A percentile compares a stretch with the other conserved stretches of the same genome.
Evolutionary conservation across 2,329 filamentous ascomycete genomes (phyloP).

Genomic region (Grosmannia huntii): DNA sequence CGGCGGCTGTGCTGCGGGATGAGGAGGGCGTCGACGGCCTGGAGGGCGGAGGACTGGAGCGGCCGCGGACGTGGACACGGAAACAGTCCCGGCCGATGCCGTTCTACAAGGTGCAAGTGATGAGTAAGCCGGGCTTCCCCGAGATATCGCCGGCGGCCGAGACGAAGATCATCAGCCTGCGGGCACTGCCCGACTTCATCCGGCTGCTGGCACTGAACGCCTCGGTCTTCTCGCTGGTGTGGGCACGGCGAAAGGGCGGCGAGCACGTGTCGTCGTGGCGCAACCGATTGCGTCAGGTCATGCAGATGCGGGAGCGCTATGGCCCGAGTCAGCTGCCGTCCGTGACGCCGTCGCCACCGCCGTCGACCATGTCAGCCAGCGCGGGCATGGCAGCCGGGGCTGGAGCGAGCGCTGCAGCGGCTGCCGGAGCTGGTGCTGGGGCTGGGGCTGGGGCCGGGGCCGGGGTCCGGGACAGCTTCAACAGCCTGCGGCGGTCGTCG

Average conservation of each 20-base stretch:
- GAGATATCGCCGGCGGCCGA: constrained; percentile 83
- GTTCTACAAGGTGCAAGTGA: constrained; percentile 83
- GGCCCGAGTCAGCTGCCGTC: constrained; percentile 24
- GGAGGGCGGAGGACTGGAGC: neutral
- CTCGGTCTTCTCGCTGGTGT: constrained; percentile 86
- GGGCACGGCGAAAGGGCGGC: constrained; percentile 62
- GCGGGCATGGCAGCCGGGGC: constrained; percentile 7
- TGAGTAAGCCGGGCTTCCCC: constrained; percentile 80
- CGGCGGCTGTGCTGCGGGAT: neutral
- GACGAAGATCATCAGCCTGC: constrained; percentile 76
- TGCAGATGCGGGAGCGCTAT: constrained; percentile 61
- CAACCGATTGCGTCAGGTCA: constrained; percentile 73
- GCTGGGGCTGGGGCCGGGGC: neutral
- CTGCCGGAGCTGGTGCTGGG: constrained; percentile 5
- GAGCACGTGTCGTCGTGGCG: constrained; percentile 87
- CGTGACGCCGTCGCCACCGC: constrained; percentile 18
- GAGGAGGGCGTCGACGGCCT: neutral
- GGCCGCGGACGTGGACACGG: neutral
- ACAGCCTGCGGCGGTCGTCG: constrained; percentile 47
- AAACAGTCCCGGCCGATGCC: constrained; percentile 14
- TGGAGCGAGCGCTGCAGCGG: neutral
- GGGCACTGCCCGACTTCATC: constrained; percentile 72
- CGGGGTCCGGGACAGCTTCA: constrained; percentile 45
- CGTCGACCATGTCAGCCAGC: constrained; percentile 7
- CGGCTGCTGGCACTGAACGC: constrained; percentile 84